Base-by-base conservation (phyloP, 495 filamentous ascomycete species). In the Neurospora africana region DNA sequence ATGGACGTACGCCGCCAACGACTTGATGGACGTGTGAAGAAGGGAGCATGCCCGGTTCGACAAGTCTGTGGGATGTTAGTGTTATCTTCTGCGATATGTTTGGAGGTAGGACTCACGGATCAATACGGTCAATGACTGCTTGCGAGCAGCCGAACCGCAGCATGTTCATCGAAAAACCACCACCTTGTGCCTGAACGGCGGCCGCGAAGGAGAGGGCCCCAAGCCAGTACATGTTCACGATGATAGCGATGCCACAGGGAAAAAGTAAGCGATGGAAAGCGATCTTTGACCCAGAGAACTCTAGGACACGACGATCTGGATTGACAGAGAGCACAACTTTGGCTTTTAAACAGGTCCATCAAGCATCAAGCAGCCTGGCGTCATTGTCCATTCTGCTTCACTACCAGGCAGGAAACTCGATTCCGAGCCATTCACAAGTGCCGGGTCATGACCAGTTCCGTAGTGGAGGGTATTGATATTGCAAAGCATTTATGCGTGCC, bases 21-120 rank as follows among this genome's bases (percentile, higher is more conserved):
- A 86, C 81, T 68, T 86, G 84, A 68, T 86, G 84, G 17, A 82
- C 80, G 71, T 83, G 82, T 0, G 80, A 69, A 0, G 80, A 82
- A 5, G 82, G 82, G 70, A 82, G 73, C 68, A 69, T 41, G 5
- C 82, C 81, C 3, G 82, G 82, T 69, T 83, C 81, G 53, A 83
- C 81, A 13, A 83, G 78, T 30, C 75, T 76, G n/a, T 3, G 17
- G 19, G 30, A 68, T 68, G 38, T 43, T 5, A n/a, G 11, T 15
- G 4, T 6, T 17, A 1, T 19, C 13, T 19, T 4, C 1, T 1
- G 23, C 7, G 11, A 5, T 7, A 8, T 4, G n/a, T 9, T 9
- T 39, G 9, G 21, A 61, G 13, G n/a, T 21, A 35, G 11, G 10
- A 73, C 73, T 7, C 47, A 76, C 30, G 82, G 82, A 72, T 83